phyloP scores from a whole-genome alignment of 441 rosid genomes.

The Raphanus hybrid region DNA sequence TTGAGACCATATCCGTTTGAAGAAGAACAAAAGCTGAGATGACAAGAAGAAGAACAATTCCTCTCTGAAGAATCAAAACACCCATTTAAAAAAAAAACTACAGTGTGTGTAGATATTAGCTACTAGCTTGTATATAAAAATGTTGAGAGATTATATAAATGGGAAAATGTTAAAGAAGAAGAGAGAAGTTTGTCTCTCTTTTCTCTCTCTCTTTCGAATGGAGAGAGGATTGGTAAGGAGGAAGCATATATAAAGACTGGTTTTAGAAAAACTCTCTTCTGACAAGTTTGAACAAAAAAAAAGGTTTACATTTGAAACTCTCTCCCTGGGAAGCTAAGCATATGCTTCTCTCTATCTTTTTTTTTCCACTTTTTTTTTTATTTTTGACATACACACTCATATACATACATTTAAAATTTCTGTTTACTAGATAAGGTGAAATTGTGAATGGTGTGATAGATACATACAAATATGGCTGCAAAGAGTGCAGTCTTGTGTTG shows the following conservation, averaged over 20 bases:
- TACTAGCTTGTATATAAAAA: slow-evolving; percentile 17
- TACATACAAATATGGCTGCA: not conserved
- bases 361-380: not conserved
- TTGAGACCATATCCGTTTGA: slow-evolving; percentile 50
- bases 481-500: slow-evolving; percentile 22
- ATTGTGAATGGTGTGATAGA: slow-evolving; percentile 20
- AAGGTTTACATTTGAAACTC: slow-evolving; percentile 61
- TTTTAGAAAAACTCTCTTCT: slow-evolving; percentile 58
- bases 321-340: slow-evolving; percentile 75
- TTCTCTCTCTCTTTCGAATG: slow-evolving; percentile 35
- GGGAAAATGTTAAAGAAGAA: slow-evolving; percentile 48
- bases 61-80: slow-evolving; percentile 39
- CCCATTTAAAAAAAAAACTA: slow-evolving; percentile 51
- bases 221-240: slow-evolving; percentile 36
- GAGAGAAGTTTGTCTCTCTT: slow-evolving; percentile 54
- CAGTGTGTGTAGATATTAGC: slow-evolving; percentile 24
- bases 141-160: slow-evolving; percentile 44
- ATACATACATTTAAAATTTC: not conserved
- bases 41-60: slow-evolving; percentile 52
- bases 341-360: slow-evolving; percentile 43
- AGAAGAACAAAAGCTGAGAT: slow-evolving; percentile 46
- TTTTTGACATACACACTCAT: not conserved
- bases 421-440: slow-evolving; percentile 25
- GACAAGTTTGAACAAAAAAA: slow-evolving; percentile 86
- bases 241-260: slow-evolving; percentile 62